Percentiles rank a stretch among this genome's conserved stretches.
Conservation (phyloP, 169 alveolate genomes). For the Cryptosporidium sp. region DNA sequence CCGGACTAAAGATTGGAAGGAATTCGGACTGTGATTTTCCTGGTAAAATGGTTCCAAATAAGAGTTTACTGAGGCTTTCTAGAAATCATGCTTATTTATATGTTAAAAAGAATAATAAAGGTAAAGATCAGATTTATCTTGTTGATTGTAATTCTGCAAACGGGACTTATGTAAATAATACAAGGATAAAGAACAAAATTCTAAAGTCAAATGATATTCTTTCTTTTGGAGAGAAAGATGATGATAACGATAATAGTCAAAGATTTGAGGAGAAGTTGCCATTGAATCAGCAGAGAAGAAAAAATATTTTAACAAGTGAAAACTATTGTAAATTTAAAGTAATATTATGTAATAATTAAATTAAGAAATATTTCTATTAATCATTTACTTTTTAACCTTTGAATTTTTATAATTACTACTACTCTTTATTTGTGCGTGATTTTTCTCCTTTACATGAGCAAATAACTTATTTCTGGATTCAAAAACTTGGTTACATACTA, state of each 20-base stretch:
- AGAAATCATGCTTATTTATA: slow-evolving; percentile 69
- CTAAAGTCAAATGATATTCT: slow-evolving; percentile 27
- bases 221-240: slow-evolving; percentile 22
- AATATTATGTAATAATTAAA: neutral
- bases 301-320: neutral
- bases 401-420: slow-evolving; percentile 33
- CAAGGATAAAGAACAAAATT: slow-evolving; percentile 15
- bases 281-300: neutral
- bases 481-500: slow-evolving; percentile 34
- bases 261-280: neutral
- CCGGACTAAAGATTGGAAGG: slow-evolving; percentile 66
- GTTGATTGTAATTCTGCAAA: slow-evolving; percentile 54
- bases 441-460: slow-evolving; percentile 77
- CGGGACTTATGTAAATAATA: slow-evolving; percentile 63
- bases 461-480: slow-evolving; percentile 80
- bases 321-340: neutral
- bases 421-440: slow-evolving; percentile 77
- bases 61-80: slow-evolving; percentile 22
- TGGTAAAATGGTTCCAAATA: neutral
- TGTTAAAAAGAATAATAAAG: slow-evolving; percentile 8
- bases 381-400: slow-evolving; percentile 20
- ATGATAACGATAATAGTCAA: neutral
- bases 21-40: slow-evolving; percentile 47
- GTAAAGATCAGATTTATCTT: neutral
- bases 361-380: neutral